phyloP scores from a whole-genome alignment of 305 asterid genomes.

The Andrographis paniculata region DNA sequence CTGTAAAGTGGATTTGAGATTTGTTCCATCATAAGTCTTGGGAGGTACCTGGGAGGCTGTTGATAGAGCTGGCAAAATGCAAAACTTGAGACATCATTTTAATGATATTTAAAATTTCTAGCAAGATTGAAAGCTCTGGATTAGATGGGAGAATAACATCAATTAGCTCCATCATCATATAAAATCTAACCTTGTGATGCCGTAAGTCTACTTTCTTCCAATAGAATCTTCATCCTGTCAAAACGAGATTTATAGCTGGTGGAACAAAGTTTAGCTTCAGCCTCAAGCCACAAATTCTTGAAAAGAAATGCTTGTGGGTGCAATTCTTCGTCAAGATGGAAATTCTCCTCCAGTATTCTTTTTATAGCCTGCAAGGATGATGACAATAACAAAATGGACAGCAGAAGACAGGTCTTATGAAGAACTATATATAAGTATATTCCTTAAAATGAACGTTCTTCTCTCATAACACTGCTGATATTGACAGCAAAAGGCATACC shows the following conservation, averaged over 20 bases:
- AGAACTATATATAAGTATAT: too few species aligned
- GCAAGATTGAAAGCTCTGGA: conserved; percentile 19
- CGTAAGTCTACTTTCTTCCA: conserved; percentile 40
- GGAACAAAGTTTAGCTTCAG: conserved; percentile 85
- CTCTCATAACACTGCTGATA: background rate
- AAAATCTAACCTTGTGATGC: conserved; percentile 42
- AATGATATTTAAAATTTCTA: conserved; percentile 23
- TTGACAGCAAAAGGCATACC: conserved; percentile 35
- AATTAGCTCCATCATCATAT: conserved; percentile 1
- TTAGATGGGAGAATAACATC: conserved; percentile 10
- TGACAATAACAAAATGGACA: background rate
- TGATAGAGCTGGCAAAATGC: conserved; percentile 20
- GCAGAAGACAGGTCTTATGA: background rate
- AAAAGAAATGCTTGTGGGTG: conserved; percentile 55
- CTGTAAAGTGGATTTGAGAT: conserved; percentile 16
- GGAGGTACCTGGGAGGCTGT: conserved; percentile 14
- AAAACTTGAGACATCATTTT: conserved; percentile 25
- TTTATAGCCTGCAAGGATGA: conserved; percentile 54
- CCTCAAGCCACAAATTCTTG: conserved; percentile 87
- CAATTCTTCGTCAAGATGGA: conserved; percentile 41
- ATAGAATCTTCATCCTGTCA: conserved; percentile 56
- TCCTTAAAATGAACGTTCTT: background rate
- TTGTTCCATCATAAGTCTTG: conserved; percentile 17
- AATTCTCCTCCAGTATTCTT: conserved; percentile 76
- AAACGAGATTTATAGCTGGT: conserved; percentile 66